These are phyloP conservation scores for Gastrolobium bilobum DNA, from an alignment of 306 rosid species.

Conservation along the genomic window DNA sequence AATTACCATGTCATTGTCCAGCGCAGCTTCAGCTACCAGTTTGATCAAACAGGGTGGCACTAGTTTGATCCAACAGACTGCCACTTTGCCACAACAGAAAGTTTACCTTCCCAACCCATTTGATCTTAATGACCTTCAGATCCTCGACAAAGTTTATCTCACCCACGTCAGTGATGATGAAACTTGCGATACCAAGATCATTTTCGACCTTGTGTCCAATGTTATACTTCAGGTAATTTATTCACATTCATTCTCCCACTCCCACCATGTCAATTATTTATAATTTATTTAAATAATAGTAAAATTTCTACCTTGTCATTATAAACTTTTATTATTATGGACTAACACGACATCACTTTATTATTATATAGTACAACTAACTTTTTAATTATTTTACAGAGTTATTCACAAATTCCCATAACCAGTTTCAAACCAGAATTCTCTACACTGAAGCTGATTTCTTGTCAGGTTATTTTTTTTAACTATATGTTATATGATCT, in stretches of 20 bases:
- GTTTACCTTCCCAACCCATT: constrained; percentile 40
- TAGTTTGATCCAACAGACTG: constrained; percentile 14
- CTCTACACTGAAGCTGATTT: constrained; percentile 49
- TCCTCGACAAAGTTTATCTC: constrained; percentile 49
- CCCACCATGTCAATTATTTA: background rate
- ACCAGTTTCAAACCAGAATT: constrained; percentile 45
- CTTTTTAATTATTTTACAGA: constrained; percentile 35
- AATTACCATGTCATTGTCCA: constrained; percentile 44
- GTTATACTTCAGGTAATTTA: constrained; percentile 43
- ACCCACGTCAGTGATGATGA: constrained; percentile 52
- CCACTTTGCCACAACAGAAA: constrained; percentile 24
- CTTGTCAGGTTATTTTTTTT: constrained; percentile 48
- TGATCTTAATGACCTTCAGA: constrained; percentile 43
- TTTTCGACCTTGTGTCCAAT: constrained; percentile 48
- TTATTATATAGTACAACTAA: constrained; percentile 5
- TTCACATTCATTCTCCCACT: background rate
- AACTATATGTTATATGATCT: background rate
- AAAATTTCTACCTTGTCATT: background rate
- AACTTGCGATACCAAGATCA: constrained; percentile 27
- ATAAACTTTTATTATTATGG: background rate
- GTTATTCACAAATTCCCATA: constrained; percentile 2
- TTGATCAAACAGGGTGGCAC: background rate
- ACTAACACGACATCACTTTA: background rate
- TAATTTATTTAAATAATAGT: background rate
- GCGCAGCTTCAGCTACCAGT: constrained; percentile 8